Percentiles rank a stretch among this genome's conserved stretches.
These are phyloP conservation scores for Climacium dendroides DNA, from an alignment of 225 moss, liverwort and hornwort genomes.

Conservation along the genomic window DNA sequence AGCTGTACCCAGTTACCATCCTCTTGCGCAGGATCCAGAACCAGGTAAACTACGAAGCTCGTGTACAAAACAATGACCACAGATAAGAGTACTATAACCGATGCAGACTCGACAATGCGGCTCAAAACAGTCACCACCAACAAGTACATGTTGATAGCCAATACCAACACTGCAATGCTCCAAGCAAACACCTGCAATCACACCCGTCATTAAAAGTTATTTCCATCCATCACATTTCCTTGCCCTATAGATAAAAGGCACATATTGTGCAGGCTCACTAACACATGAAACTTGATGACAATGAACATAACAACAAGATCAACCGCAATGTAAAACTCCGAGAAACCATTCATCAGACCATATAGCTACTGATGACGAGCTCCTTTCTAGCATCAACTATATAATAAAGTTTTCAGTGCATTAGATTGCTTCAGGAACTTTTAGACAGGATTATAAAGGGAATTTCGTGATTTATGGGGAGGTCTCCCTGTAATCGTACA, in stretches of 20 bases:
- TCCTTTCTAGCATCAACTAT: background rate
- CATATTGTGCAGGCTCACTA: background rate
- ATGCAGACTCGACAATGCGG: conserved; percentile 18
- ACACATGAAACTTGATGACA: background rate
- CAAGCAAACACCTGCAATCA: conserved; percentile 58
- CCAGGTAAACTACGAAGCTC: conserved; percentile 56
- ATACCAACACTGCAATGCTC: conserved; percentile 60
- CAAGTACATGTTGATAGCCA: conserved; percentile 76
- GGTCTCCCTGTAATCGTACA: background rate
- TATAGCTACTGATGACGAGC: background rate
- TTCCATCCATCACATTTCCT: background rate
- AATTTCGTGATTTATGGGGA: background rate
- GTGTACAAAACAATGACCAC: conserved; percentile 25
- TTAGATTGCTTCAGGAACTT: background rate
- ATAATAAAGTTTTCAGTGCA: background rate
- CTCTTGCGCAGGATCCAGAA: conserved; percentile 54
- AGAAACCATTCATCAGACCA: background rate
- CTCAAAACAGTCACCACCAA: conserved; percentile 38
- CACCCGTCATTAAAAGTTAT: background rate
- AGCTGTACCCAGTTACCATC: conserved; percentile 45
- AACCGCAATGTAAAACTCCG: background rate
- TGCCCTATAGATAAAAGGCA: background rate
- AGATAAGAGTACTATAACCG: conserved; percentile 3
- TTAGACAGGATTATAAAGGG: background rate
- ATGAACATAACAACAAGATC: background rate